These are phyloP conservation scores for Pestalotiopsis sp. DNA, from an alignment of 2,329 filamentous ascomycete species.

Conservation along the genomic window DNA sequence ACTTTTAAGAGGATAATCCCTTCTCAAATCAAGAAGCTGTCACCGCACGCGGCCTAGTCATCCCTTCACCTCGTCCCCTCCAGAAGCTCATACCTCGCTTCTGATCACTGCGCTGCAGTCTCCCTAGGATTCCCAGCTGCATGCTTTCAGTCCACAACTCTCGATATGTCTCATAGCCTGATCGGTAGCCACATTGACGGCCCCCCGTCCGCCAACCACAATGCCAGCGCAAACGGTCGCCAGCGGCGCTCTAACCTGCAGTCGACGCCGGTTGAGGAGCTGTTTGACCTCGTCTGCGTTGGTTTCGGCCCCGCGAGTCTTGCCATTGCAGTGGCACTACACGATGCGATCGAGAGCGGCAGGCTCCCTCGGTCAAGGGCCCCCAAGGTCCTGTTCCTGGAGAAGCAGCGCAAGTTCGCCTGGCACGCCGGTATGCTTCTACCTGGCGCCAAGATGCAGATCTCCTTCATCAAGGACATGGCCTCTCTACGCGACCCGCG, in stretches of 20 bases:
- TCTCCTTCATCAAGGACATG: constrained; percentile 95
- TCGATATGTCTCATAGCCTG: constrained; percentile 32
- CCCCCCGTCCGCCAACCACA: constrained; percentile 11
- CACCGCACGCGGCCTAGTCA: neutral
- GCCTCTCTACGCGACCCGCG: constrained; percentile 86
- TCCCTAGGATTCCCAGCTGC: neutral
- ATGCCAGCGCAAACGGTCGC: constrained; percentile 9
- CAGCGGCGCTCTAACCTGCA: constrained; percentile 45
- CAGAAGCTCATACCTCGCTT: neutral
- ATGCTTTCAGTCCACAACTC: neutral
- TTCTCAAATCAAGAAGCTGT: neutral
- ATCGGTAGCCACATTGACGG: constrained; percentile 28
- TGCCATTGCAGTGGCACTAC: constrained; percentile 84
- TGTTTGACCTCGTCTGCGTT: constrained; percentile 86
- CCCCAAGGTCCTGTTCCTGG: constrained; percentile 83
- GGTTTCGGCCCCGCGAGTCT: constrained; percentile 93
- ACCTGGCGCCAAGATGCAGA: constrained; percentile 94
- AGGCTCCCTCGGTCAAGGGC: constrained; percentile 40
- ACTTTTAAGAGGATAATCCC: neutral
- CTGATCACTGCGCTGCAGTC: neutral
- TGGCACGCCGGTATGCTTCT: constrained; percentile 98
- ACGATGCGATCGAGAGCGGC: constrained; percentile 71
- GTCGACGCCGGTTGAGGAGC: constrained; percentile 59
- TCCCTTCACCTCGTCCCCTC: no score
- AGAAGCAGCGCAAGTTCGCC: constrained; percentile 80